phyloP scores from a whole-genome alignment of 164 flowering plant species.

The Vitis rupestris region DNA sequence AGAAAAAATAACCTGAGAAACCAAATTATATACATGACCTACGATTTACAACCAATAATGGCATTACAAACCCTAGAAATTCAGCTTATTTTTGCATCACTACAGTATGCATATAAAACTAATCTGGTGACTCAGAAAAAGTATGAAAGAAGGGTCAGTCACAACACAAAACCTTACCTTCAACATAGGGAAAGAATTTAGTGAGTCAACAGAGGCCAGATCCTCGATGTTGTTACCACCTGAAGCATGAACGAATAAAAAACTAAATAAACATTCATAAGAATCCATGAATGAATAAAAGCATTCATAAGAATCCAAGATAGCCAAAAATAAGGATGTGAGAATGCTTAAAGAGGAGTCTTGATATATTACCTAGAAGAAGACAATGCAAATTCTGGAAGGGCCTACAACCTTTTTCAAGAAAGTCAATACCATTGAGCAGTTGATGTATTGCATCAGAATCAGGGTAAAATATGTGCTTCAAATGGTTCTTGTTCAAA shows the following conservation, averaged over 20 bases:
- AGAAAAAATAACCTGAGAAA: background rate
- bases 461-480: conserved; percentile 52
- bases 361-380: conserved; percentile 59
- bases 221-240: conserved; percentile 79
- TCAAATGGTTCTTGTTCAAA: conserved; percentile 77
- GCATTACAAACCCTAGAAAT: background rate
- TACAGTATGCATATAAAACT: background rate
- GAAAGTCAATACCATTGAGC: conserved; percentile 19
- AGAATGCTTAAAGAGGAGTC: background rate
- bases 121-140: background rate
- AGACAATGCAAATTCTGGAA: conserved; percentile 78
- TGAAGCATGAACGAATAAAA: conserved; percentile 28
- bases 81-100: background rate
- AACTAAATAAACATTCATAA: conserved; percentile 4
- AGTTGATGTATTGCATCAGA: conserved; percentile 14
- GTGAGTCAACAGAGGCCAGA: conserved; percentile 64
- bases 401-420: conserved; percentile 33
- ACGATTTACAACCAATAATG: background rate
- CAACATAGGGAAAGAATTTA: conserved; percentile 74
- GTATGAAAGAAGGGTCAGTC: background rate
- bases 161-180: conserved; percentile 43
- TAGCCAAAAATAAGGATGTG: no score
- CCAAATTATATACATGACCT: background rate
- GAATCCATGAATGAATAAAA: background rate
- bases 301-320: background rate